Base-by-base conservation (phyloP, 805 yeast genomes). In the Hanseniaspora opuntiae region DNA sequence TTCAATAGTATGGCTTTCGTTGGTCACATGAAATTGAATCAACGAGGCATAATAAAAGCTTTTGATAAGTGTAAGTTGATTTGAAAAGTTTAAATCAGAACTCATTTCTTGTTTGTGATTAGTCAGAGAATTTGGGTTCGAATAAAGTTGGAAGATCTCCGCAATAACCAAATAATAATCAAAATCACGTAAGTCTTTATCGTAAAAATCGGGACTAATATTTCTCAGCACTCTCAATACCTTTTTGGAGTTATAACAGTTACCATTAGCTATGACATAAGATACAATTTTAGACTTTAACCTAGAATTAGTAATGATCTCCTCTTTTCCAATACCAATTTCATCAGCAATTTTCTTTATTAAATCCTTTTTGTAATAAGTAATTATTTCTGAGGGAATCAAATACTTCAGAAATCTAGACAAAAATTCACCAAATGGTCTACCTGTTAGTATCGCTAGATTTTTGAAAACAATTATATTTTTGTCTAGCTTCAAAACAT, bases 341-440 rank as follows among this genome's bases (percentile, higher is more conserved):
- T 65, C 62, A 17, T 57, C 60, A 2, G 68, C 63, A 20, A 67
- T 61, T 51, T 65, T 66, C 20, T 63, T 56, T 38, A 89, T 71
- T 25, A 78, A 76, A 58, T 81, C 86, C 45, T 72, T 71, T 56
- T 81, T 77, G 60, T 82, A 79, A 46, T 78, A 78, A 7, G 51
- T 53, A 10, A 81, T 81, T 53, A 88, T 72, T 7, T 89, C 71
- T 58, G 81, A 75, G 0, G 97, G 97, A 0, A 89, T 74, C 0
- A 89, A 85, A 60, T 79, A 82, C 19, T 78, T 76, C 45, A 79
- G 77, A 4, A 94, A 86, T 52, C 90, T 72, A 36, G 72, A 72
- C 28, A 89, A 68, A 51, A 93, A 84, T 19, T 77, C 78, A 19
- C 71, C 72, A 3, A 74, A 70, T 1, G 84, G 73, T 45, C 86